Conservation (phyloP, 805 yeast genomes). For the Ogataea corticis region DNA sequence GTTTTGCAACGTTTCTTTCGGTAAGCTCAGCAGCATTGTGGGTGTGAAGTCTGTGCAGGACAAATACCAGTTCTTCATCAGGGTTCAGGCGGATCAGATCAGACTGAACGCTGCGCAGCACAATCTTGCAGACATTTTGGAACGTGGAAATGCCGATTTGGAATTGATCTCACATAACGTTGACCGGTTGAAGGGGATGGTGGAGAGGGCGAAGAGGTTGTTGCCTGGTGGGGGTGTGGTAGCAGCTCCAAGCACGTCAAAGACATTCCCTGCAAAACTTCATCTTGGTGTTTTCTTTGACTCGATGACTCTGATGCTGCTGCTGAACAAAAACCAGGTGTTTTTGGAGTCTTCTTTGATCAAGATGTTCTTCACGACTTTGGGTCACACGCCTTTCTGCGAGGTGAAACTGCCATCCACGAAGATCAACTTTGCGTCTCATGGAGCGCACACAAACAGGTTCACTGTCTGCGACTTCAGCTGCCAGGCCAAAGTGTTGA, state of each 20-base stretch:
- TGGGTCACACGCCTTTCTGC: slow-evolving; percentile 38
- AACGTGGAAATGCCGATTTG: slow-evolving; percentile 13
- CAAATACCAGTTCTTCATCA: slow-evolving; percentile 7
- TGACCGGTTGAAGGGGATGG: not conserved
- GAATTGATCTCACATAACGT: not conserved
- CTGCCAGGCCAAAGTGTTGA: slow-evolving; percentile 43
- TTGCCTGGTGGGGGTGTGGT: not conserved
- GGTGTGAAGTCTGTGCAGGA: not conserved
- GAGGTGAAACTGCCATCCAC: slow-evolving; percentile 43
- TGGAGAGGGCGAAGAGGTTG: not conserved
- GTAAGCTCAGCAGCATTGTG: slow-evolving; percentile 9
- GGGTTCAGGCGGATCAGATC: slow-evolving; percentile 18
- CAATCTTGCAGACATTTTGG: slow-evolving; percentile 10
- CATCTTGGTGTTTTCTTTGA: slow-evolving; percentile 8
- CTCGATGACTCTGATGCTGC: slow-evolving; percentile 12
- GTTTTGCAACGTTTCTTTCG: slow-evolving; percentile 9
- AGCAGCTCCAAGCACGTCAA: not conserved
- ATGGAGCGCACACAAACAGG: slow-evolving; percentile 40
- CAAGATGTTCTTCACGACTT: slow-evolving; percentile 13
- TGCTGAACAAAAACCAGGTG: slow-evolving; percentile 18
- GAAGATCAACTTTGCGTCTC: slow-evolving; percentile 34
- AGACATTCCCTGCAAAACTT: slow-evolving; percentile 1
- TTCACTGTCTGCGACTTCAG: slow-evolving; percentile 48
- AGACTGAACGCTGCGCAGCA: slow-evolving; percentile 17
- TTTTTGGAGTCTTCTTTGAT: slow-evolving; percentile 16